A percentile compares a stretch with the other conserved stretches of the same genome.
phyloP scores from a whole-genome alignment of 495 filamentous ascomycete genomes.

The Cryomyces minteri region DNA sequence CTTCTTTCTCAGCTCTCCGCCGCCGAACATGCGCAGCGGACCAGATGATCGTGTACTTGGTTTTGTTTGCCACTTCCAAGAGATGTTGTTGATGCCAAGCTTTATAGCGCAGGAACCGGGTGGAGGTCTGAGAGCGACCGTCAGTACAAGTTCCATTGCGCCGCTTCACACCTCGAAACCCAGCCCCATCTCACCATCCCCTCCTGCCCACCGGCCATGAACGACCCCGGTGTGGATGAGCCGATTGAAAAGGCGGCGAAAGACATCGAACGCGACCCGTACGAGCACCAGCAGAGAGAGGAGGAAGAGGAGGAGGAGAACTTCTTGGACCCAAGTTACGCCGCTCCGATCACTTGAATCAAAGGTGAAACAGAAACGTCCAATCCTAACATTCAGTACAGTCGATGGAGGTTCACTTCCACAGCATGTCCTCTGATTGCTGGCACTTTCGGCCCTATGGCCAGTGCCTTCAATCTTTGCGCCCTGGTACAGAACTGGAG shows the following conservation, averaged over 20 bases:
- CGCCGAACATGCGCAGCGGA: too few species aligned
- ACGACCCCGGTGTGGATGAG: conserved; percentile 37
- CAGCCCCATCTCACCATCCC: not conserved
- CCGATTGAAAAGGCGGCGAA: conserved; percentile 31
- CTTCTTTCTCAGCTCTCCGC: too few species aligned
- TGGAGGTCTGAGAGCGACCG: too few species aligned
- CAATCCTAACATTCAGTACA: conserved; percentile 3
- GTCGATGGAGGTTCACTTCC: conserved; percentile 76
- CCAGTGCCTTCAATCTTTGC: conserved; percentile 65
- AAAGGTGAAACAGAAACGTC: not conserved
- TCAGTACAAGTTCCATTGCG: too few species aligned
- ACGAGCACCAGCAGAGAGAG: conserved; percentile 10
- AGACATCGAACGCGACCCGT: conserved; percentile 22
- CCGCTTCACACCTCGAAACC: too few species aligned
- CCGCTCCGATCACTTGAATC: not conserved
- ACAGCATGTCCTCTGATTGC: conserved; percentile 68
- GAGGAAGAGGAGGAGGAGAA: conserved; percentile 20
- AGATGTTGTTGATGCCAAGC: too few species aligned
- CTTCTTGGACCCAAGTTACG: conserved; percentile 37
- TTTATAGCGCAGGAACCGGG: too few species aligned
- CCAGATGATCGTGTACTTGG: too few species aligned
- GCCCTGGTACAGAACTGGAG: conserved; percentile 59
- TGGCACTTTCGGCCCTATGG: conserved; percentile 72
- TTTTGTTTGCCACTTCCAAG: too few species aligned
- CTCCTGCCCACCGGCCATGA: conserved; percentile 26